Evolutionary conservation across 495 filamentous ascomycete genomes (phyloP), one percentile per base, ranked within the genome.

Genomic region (Podospora pseudocomata): DNA sequence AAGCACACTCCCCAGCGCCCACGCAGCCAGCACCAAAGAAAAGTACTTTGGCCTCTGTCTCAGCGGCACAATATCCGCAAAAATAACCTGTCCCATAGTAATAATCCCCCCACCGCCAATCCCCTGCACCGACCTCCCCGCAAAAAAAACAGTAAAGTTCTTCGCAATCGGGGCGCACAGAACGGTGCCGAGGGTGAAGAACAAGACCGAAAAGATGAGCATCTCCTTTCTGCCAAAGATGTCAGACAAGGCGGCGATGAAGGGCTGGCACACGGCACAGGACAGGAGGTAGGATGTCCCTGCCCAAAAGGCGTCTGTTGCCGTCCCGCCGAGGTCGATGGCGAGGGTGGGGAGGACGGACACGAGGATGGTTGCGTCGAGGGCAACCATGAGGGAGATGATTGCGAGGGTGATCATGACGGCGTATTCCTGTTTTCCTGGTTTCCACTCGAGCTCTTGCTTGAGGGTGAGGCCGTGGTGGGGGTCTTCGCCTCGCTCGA

Each of bases 91-190:
- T 30, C 91, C 89, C 72, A 97, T 78, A 28, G 90, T 89, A 26
- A 96, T 86, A 65, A 96, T 85, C 1, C 93, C 93, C 62, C 92
- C 92, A 53, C 91, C 92, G 3, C 92, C 93, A 19, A 91, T 80
- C 58, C 93, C 93, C 74, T 97, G 93, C 59, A 97, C 80, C 0
- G 90, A 87, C 71, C 93, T 82, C 7, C 92, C 93, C 0, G 86
- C 85, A 56, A 97, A 84, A 63, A 97, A 84, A 82, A 92, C 91
- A 0, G 74, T 68, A 30, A 82, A 80, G 64, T 66, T 71, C 16
- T 75, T 76, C 16, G 82, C 76, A 27, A 71, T 67, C 58, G 20
- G 74, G 18, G 80, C 79, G 53, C 80, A 79, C 1, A 85, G 71
- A 2, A 81, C 68, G 2, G 81, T 80, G 2, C 84, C 86, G 19